Base-by-base conservation (phyloP, 257 asterid species). In the Ballota nigra region DNA sequence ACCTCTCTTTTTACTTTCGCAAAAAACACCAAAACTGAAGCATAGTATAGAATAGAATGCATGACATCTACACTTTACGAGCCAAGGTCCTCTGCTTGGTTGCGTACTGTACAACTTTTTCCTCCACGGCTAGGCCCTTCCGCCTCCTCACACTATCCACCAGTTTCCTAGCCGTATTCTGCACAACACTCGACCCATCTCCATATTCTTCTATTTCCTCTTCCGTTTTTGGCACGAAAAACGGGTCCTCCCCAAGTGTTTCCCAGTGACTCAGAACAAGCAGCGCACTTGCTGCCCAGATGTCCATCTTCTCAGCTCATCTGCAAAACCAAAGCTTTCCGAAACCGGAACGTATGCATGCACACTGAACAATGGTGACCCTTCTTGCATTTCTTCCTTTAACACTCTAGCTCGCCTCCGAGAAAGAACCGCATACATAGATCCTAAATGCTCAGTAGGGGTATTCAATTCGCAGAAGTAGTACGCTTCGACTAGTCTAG, bases 331-430 rank as follows among this genome's bases (percentile, higher is more conserved):
- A 66, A 91, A 87, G 82, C 98, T 91, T 77, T 93, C 97, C 56
- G 96, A 80, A 69, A 93, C 96, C 16, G 98, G 98, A 34, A 93
- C 88, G 58, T 93, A 93, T 0, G 98, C 94, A 20, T 89, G 92
- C 49, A 93, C 98, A 19, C 88, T 86, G 72, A 93, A 93, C 76
- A 93, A 67, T 2, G 97, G 74, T 3, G 98, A 93, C 8, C 97
- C 94, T 82, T 93, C 98, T 62, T 89, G 97, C 98, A 93, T 93
- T 85, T 93, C 98, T 75, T 93, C 97, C 81, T 93, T 93, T 18
- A 93, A 79, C 3, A 91, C 92, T 41, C 85, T 79, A 19, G 97
- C 98, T 11, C 98, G 87, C 66, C 96, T 85, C 55, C 97, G 80
- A 62, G 93, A 74, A 63, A 93, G 91, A 19, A 93, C 98, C 0